phyloP scores from a whole-genome alignment of 352 stramenopile species.

The Ophiocytium majus region DNA sequence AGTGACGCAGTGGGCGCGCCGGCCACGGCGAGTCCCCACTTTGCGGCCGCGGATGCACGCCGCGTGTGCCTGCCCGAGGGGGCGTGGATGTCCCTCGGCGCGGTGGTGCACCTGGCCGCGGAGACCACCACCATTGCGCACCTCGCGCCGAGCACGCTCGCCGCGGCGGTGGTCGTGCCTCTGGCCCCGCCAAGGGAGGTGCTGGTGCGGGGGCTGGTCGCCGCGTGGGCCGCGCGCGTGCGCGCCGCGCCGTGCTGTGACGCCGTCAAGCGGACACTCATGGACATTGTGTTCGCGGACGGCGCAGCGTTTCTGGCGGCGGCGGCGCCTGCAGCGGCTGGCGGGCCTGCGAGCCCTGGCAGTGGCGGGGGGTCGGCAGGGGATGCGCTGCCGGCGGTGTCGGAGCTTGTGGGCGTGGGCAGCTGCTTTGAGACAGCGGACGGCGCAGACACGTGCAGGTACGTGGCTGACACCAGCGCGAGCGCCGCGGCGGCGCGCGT shows the following conservation, averaged over 20 bases:
- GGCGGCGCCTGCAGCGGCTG: background rate
- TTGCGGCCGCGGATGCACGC: background rate
- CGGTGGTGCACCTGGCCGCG: conserved; percentile 33
- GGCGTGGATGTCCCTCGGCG: conserved; percentile 23
- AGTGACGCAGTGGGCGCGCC: background rate
- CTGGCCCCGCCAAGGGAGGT: conserved; percentile 2
- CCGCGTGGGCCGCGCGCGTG: background rate
- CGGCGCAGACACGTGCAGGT: background rate
- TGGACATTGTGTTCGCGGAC: background rate
- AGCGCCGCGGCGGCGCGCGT: background rate
- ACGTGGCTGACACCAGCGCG: background rate
- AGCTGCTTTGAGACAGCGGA: conserved; percentile 3
- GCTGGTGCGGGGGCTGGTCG: conserved; percentile 29
- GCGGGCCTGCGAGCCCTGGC: background rate
- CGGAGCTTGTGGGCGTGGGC: background rate
- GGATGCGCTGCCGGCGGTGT: background rate
- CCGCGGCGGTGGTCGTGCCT: conserved; percentile 24
- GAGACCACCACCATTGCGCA: conserved; percentile 30
- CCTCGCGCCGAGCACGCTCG: conserved; percentile 29
- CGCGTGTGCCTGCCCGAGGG: conserved; percentile 40
- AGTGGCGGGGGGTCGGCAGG: background rate
- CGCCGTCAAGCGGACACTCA: background rate
- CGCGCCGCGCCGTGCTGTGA: background rate
- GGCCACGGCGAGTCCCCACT: background rate
- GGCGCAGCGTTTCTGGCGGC: background rate